phyloP scores from a whole-genome alignment of 345 rosid species.

The Stellera chamaejasme region DNA sequence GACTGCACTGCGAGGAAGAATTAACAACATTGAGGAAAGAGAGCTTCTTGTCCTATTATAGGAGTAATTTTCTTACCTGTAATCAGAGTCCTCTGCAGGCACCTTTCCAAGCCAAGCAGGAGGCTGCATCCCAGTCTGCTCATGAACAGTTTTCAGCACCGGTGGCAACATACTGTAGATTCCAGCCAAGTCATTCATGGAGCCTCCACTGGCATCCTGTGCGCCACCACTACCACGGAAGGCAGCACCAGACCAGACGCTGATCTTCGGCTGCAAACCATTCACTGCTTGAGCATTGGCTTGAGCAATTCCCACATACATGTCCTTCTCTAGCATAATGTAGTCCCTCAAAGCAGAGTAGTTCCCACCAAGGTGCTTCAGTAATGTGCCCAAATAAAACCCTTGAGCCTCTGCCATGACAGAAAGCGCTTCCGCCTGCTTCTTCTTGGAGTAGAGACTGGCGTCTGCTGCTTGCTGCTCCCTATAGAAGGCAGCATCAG shows the following conservation, averaged over 20 bases:
- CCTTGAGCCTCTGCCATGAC: slow-evolving; percentile 64
- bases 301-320: slow-evolving; percentile 50
- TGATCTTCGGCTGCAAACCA: slow-evolving; percentile 58
- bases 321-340: slow-evolving; percentile 48
- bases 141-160: slow-evolving; percentile 61
- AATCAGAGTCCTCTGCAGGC: neutral
- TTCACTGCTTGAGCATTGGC: slow-evolving; percentile 48
- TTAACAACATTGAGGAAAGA: too few relatives aligned
- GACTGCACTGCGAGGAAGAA: too few relatives aligned
- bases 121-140: slow-evolving; percentile 76
- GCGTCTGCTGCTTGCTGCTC: slow-evolving; percentile 33
- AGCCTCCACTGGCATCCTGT: slow-evolving; percentile 15
- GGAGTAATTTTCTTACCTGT: too few relatives aligned
- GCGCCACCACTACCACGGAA: slow-evolving; percentile 11
- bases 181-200: slow-evolving; percentile 63
- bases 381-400: slow-evolving; percentile 38
- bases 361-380: slow-evolving; percentile 46
- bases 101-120: slow-evolving; percentile 57
- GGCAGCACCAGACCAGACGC: slow-evolving; percentile 56
- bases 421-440: slow-evolving; percentile 57
- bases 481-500: slow-evolving; percentile 48
- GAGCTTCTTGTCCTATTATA: too few relatives aligned
- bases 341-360: slow-evolving; percentile 45
- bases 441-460: slow-evolving; percentile 37
- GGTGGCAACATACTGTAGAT: slow-evolving; percentile 68